A percentile compares a stretch with the other conserved stretches of the same genome.
Evolutionary conservation across 2,329 filamentous ascomycete species (phyloP).

Genomic region (Teratosphaeria nubilosa): DNA sequence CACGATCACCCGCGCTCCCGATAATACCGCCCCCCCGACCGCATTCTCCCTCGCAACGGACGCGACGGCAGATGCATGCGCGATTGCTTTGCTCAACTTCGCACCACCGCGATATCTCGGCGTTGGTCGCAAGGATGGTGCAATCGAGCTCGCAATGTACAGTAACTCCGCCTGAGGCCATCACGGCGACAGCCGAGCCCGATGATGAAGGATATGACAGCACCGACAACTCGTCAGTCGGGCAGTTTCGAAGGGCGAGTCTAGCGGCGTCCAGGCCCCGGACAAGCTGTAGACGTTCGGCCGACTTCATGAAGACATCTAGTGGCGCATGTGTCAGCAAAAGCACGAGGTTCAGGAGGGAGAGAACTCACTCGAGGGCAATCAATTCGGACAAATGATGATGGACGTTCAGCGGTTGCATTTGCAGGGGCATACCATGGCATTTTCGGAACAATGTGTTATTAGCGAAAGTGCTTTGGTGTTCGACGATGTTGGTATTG

Average conservation of each 20-base stretch:
- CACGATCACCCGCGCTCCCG: constrained; percentile 2
- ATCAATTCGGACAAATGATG: constrained; percentile 9
- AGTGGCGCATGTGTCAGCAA: constrained; percentile 19
- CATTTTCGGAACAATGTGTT: neutral
- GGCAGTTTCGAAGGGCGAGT: constrained; percentile 13
- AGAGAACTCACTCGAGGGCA: constrained; percentile 9
- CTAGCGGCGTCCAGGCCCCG: constrained; percentile 7
- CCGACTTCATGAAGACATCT: constrained; percentile 11
- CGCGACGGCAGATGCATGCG: constrained; percentile 31
- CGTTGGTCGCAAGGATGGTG: constrained; percentile 34
- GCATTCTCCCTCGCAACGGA: constrained; percentile 28
- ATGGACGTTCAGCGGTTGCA: constrained; percentile 1
- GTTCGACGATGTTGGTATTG: neutral
- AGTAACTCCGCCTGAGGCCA: constrained; percentile 7
- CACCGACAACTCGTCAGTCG: constrained; percentile 3
- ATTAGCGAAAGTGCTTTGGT: neutral
- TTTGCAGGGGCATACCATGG: neutral
- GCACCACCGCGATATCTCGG: constrained; percentile 32
- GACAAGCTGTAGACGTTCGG: constrained; percentile 12
- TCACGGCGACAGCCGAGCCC: neutral
- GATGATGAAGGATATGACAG: constrained; percentile 21
- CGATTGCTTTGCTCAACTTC: constrained; percentile 31
- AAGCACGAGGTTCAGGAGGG: constrained; percentile 13
- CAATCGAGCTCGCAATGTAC: constrained; percentile 32
- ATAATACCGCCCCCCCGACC: constrained; percentile 2